phyloP scores from a whole-genome alignment of 2,329 filamentous ascomycete species.

The Talaromyces sp. region DNA sequence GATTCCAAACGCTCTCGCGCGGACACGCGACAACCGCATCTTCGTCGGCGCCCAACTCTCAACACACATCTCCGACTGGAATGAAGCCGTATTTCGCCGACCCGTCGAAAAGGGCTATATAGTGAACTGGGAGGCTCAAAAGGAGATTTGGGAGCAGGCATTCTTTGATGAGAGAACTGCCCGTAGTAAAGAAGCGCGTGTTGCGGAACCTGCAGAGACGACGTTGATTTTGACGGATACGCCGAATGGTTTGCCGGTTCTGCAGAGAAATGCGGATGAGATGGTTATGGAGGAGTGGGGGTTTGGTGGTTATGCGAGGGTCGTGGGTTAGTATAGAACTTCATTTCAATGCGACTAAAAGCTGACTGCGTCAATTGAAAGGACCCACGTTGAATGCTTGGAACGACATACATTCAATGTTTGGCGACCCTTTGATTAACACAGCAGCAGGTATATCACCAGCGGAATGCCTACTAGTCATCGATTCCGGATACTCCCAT shows the following conservation, averaged over 20 bases:
- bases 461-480: slow-evolving; percentile 76
- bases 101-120: slow-evolving; percentile 93
- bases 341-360: neutral
- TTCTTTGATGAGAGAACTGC: slow-evolving; percentile 70
- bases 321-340: slow-evolving; percentile 57
- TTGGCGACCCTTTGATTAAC: slow-evolving; percentile 55
- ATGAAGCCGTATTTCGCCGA: slow-evolving; percentile 78
- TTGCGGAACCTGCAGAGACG: slow-evolving; percentile 68
- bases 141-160: slow-evolving; percentile 90
- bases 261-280: slow-evolving; percentile 91
- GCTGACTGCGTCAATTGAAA: slow-evolving; percentile 31
- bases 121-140: slow-evolving; percentile 94
- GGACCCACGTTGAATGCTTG: slow-evolving; percentile 76
- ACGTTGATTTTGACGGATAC: slow-evolving; percentile 81
- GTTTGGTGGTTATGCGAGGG: slow-evolving; percentile 80
- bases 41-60: slow-evolving; percentile 74
- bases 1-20: slow-evolving; percentile 85
- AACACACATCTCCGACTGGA: slow-evolving; percentile 77
- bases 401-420: slow-evolving; percentile 68
- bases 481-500: slow-evolving; percentile 90
- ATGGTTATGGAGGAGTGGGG: slow-evolving; percentile 97
- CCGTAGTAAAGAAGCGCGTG: slow-evolving; percentile 43
- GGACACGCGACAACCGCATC: slow-evolving; percentile 71
- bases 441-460: slow-evolving; percentile 48
- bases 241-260: slow-evolving; percentile 71